Evolutionary conservation across 2,329 filamentous ascomycete genomes (phyloP), one percentile per base, ranked within the genome.

Genomic region (Botrytis cinerea): DNA sequence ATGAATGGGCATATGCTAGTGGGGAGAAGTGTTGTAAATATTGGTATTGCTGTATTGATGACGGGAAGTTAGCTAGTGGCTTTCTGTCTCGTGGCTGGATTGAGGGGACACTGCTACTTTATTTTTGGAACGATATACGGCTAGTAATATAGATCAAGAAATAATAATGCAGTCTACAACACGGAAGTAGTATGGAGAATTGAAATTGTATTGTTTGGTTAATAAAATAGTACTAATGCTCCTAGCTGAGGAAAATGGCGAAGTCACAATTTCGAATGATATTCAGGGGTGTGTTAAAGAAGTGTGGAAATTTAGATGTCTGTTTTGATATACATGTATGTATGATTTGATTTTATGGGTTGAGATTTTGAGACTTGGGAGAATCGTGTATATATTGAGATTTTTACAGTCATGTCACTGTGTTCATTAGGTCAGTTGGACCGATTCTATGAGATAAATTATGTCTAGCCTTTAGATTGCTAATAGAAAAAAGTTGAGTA

Each of bases 61-160:
- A 14, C 0, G 0, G 10, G 25, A n/a, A 1, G 12, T 5, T n/a
- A 6, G 5, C 1, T n/a, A n/a, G 48, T 5, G 48, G 48, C 22
- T 51, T 14, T 51, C 0, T 48, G 0, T 22, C 4, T 38, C 38
- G 1, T 9, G 12, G 10, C 0, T 14, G 10, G 9, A n/a, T 14
- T 12, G 10, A n/a, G 22, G 22, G 10, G 25, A 22, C 6, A 14
- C 4, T n/a, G 10, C 25, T 38, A 9, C 1, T 8, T 6, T 4
- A 6, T 14, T 51, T 1, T 14, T 51, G 4, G 3, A 3, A 51
- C 2, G 1, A 51, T 51, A 51, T 10, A 51, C 1, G 12, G 46
- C 22, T 14, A 1, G 6, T 5, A 2, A n/a, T 51, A n/a, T 9
- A 5, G 2, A 48, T 1, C 10, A 1, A 5, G 10, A 4, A 1